These are phyloP conservation scores for Cercis canadensis DNA, from an alignment of 306 rosid genomes.

Conservation along the genomic window DNA sequence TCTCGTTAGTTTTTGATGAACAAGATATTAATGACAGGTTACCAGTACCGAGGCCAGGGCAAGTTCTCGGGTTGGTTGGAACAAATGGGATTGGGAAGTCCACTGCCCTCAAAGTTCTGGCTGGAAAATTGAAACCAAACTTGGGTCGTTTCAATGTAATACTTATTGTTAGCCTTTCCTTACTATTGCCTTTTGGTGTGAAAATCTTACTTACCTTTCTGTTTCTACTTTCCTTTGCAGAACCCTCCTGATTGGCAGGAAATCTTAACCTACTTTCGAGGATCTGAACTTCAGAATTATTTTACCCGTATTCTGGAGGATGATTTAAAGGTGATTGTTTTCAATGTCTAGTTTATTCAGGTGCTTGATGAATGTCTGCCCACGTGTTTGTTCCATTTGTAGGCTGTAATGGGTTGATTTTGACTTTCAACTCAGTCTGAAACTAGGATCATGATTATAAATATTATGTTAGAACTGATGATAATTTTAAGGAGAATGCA, in stretches of 20 bases:
- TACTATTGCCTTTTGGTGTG: background rate
- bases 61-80: conserved; percentile 97
- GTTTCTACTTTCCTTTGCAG: conserved; percentile 45
- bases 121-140: conserved; percentile 92
- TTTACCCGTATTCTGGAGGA: conserved; percentile 94
- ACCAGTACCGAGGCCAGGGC: conserved; percentile 98
- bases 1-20: conserved; percentile 32
- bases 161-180: conserved; percentile 4
- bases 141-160: conserved; percentile 92
- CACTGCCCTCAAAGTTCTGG: conserved; percentile 96
- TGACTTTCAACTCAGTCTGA: too few species aligned
- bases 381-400: too few species aligned
- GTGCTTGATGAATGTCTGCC: too few species aligned
- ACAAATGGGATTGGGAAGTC: conserved; percentile 98
- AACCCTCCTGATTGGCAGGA: conserved; percentile 99
- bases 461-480: too few species aligned
- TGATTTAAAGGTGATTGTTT: conserved; percentile 74
- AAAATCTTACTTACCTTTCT: conserved; percentile 11
- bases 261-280: conserved; percentile 88
- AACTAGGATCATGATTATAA: too few species aligned
- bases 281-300: conserved; percentile 95
- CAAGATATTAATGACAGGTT: conserved; percentile 57
- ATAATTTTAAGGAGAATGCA: too few species aligned
- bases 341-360: background rate
- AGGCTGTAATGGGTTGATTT: too few species aligned